phyloP scores from a whole-genome alignment of 1,284 basidiomycete genomes.

The Leccinum angustisporum region DNA sequence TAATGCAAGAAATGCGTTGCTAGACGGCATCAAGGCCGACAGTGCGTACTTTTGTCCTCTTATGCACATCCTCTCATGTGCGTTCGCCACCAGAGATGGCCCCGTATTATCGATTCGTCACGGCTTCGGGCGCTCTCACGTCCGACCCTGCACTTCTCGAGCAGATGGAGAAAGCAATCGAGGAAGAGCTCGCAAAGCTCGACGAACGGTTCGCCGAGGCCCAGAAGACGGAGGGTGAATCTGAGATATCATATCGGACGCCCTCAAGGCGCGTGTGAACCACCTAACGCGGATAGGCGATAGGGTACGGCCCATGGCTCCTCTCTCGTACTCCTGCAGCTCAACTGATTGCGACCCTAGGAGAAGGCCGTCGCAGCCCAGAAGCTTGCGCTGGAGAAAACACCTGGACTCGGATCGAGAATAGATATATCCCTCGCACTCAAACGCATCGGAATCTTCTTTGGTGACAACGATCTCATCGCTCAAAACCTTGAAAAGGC shows the following conservation, averaged over 20 bases:
- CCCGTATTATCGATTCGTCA: constrained; percentile 70
- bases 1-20: constrained; percentile 62
- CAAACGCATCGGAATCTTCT: constrained; percentile 91
- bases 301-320: constrained; percentile 54
- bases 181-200: constrained; percentile 72
- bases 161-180: constrained; percentile 75
- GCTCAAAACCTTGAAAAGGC: constrained; percentile 77
- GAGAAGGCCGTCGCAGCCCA: constrained; percentile 79
- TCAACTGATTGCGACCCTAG: constrained; percentile 35
- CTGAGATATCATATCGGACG: constrained; percentile 91
- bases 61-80: background rate
- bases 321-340: background rate
- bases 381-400: constrained; percentile 87
- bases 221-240: constrained; percentile 90
- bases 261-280: constrained; percentile 78
- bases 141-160: constrained; percentile 63
- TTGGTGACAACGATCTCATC: constrained; percentile 77
- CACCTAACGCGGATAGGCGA: constrained; percentile 91
- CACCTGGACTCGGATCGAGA: constrained; percentile 87
- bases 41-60: constrained; percentile 47
- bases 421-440: constrained; percentile 93
- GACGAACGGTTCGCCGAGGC: constrained; percentile 84
- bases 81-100: constrained; percentile 66
- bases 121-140: constrained; percentile 46
- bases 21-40: constrained; percentile 84